phyloP scores from a whole-genome alignment of 495 filamentous ascomycete species.

The Penicillium psychrofluorescens region DNA sequence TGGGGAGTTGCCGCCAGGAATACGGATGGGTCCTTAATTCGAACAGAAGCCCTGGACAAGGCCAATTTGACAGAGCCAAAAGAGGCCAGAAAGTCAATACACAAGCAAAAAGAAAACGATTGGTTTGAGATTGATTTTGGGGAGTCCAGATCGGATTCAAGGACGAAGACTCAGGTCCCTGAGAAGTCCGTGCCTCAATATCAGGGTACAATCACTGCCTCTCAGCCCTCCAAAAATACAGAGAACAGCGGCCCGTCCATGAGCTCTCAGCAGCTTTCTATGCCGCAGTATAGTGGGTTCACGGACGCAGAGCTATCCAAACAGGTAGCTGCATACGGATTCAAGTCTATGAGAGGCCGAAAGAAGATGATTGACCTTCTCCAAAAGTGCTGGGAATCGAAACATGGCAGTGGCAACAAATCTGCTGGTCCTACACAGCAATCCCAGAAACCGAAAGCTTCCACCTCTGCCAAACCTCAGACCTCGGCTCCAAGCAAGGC shows the following conservation, averaged over 20 bases:
- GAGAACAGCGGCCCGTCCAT: background rate
- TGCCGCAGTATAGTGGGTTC: conserved; percentile 58
- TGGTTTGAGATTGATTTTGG: conserved; percentile 30
- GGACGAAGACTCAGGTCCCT: background rate
- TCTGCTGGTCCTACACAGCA: background rate
- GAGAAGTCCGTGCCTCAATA: background rate
- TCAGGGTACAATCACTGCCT: background rate
- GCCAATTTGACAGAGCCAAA: conserved; percentile 33
- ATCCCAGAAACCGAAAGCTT: background rate
- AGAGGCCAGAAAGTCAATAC: background rate
- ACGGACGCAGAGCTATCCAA: conserved; percentile 57
- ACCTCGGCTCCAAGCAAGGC: conserved; percentile 1
- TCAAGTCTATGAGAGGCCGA: conserved; percentile 67
- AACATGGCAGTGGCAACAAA: conserved; percentile 15
- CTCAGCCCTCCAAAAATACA: background rate
- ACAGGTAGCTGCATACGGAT: conserved; percentile 58
- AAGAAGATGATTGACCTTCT: conserved; percentile 65
- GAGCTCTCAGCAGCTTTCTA: conserved; percentile 13
- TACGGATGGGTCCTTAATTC: conserved; percentile 50
- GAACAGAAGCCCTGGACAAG: conserved; percentile 50
- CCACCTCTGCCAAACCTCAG: background rate
- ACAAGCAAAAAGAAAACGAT: conserved; percentile 2
- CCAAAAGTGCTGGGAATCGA: conserved; percentile 64
- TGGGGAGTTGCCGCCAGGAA: conserved; percentile 68
- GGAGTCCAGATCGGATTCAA: conserved; percentile 13